Percentiles rank a stretch among this genome's conserved stretches.
Evolutionary conservation across 768 basidiomycete species (phyloP).

Genomic region (Albatrellus ellisii): DNA sequence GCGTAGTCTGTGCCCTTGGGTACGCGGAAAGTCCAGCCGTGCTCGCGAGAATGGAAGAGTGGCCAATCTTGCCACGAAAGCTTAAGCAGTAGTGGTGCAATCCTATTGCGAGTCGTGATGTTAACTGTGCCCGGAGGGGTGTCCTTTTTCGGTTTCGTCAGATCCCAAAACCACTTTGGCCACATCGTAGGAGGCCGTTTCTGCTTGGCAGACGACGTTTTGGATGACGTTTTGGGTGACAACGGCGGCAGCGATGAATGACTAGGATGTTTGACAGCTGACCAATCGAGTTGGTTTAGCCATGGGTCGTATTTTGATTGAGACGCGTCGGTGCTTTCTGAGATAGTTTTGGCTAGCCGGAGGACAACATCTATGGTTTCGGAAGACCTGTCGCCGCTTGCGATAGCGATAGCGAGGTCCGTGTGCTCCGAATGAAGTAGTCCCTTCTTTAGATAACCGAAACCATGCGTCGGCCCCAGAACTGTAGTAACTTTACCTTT

Average conservation of each 20-base stretch:
- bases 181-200: conserved; percentile 42
- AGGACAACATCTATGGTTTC: conserved; percentile 25
- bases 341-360: conserved; percentile 26
- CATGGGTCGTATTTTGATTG: conserved; percentile 32
- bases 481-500: conserved; percentile 31
- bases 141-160: conserved; percentile 59
- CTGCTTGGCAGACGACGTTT: conserved; percentile 6
- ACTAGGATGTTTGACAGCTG: conserved; percentile 13
- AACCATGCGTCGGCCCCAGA: conserved; percentile 33
- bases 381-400: conserved; percentile 26
- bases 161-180: conserved; percentile 98
- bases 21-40: conserved; percentile 89
- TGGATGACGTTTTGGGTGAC: conserved; percentile 5
- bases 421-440: conserved; percentile 27
- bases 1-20: conserved; percentile 28
- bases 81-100: conserved; percentile 74
- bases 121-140: conserved; percentile 63
- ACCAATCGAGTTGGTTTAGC: conserved; percentile 63
- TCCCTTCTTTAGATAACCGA: conserved; percentile 30
- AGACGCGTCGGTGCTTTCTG: conserved; percentile 6
- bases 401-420: conserved; percentile 35
- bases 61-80: conserved; percentile 85
- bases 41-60: conserved; percentile 70
- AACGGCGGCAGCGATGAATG: background rate
- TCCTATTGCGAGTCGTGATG: conserved; percentile 69